These are phyloP conservation scores for Candida chilensis DNA, from an alignment of 805 yeast species.

Conservation along the genomic window DNA sequence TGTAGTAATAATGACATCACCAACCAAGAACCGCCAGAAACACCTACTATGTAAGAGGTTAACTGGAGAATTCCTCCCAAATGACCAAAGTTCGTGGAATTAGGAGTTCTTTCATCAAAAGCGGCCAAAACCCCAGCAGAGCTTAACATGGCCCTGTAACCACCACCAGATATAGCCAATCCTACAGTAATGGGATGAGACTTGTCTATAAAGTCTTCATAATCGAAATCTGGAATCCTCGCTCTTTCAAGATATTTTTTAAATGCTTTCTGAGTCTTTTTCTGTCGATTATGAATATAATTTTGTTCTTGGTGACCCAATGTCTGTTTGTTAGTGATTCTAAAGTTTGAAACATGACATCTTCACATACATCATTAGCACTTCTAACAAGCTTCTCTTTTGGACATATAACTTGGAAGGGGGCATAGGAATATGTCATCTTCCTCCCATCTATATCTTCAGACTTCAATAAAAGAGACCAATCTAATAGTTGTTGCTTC, in stretches of 20 bases:
- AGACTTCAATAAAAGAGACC: background rate
- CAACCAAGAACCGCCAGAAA: conserved; percentile 71
- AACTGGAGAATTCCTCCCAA: conserved; percentile 48
- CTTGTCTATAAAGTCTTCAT: conserved; percentile 6
- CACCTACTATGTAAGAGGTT: conserved; percentile 49
- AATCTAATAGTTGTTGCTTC: background rate
- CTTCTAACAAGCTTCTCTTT: conserved; percentile 8
- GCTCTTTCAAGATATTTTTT: conserved; percentile 8
- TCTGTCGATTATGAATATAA: conserved; percentile 13
- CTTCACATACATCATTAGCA: conserved; percentile 10
- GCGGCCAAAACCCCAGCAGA: conserved; percentile 51
- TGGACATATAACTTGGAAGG: conserved; percentile 15
- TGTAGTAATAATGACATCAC: conserved; percentile 37
- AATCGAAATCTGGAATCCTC: conserved; percentile 13
- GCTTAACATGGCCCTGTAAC: conserved; percentile 49
- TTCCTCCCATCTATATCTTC: conserved; percentile 1
- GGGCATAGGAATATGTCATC: conserved; percentile 12
- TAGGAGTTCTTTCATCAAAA: conserved; percentile 33
- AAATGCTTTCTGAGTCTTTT: conserved; percentile 11
- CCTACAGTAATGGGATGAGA: conserved; percentile 21
- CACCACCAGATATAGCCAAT: conserved; percentile 40
- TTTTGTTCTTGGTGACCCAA: conserved; percentile 10
- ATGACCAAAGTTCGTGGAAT: conserved; percentile 15
- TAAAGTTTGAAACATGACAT: background rate
- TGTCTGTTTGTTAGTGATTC: conserved; percentile 6